Base-by-base conservation (phyloP, 1,139 yeast species). In the Sugiyamaella sp. region DNA sequence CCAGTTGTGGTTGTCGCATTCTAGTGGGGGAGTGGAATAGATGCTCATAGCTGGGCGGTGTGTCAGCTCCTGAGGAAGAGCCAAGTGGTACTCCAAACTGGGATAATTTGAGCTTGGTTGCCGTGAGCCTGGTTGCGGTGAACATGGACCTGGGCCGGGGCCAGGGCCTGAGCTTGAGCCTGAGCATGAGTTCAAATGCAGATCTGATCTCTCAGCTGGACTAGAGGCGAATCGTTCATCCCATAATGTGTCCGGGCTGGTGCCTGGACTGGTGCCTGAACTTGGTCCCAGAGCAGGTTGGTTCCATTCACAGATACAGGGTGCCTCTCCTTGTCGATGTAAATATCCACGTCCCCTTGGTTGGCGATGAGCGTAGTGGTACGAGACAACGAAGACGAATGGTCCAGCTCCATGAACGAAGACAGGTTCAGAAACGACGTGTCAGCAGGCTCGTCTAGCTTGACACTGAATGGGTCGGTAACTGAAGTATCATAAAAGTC, bases 1-100 rank as follows among this genome's bases (percentile, higher is more conserved):
- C 39, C 40, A 33, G 17, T 10, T 33, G 16, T 33, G 32, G 16
- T 22, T 44, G 9, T 14, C 16, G 5, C 19, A n/a, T 14, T 39
- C 29, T 12, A 37, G 38, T 12, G 50, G 50, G 5, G 50, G 50
- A 14, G 50, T 46, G 3, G 50, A 46, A 39, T 46, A 33, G 35
- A 46, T 46, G 20, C 50, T 46, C 44, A 46, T 19, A n/a, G 38
- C 48, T 10, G 32, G 33, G 6, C 29, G 22, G 9, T 22, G 29
- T 5, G 40, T 21, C 3, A 22, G 19, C 21, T n/a, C 29, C 24
- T 21, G 22, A 12, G 48, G 40, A 16, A 33, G 16, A 5, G 32
- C 29, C 16, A 44, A 22, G 5, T 21, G 41, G 16, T 43, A 32
- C 16, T 39, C 33, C 2, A 16, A 16, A 25, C 21, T 8, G 14